Conservation (phyloP, 2,329 filamentous ascomycete genomes). For the Remersonia thermophila region DNA sequence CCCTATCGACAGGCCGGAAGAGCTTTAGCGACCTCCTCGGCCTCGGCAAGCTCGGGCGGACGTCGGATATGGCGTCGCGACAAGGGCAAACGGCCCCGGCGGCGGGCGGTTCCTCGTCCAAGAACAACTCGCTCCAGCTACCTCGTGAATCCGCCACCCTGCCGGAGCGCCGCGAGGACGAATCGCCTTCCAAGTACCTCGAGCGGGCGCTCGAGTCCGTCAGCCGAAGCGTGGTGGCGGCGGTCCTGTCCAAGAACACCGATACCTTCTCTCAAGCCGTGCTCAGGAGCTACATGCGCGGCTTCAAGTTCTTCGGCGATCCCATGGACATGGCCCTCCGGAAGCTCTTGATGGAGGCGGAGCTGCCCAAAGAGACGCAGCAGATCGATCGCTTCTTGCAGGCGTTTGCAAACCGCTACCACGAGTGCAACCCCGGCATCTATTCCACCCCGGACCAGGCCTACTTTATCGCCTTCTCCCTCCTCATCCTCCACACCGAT, state of each 20-base stretch:
- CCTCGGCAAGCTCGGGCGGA: slow-evolving; percentile 66
- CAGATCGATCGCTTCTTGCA: slow-evolving; percentile 93
- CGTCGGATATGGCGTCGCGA: slow-evolving; percentile 57
- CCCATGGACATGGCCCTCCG: slow-evolving; percentile 96
- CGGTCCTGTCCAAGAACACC: slow-evolving; percentile 70
- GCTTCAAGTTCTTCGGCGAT: slow-evolving; percentile 89
- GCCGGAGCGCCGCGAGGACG: slow-evolving; percentile 72
- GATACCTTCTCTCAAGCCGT: slow-evolving; percentile 76
- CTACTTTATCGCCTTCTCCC: slow-evolving; percentile 96
- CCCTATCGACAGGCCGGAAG: slow-evolving; percentile 79
- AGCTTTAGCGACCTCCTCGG: slow-evolving; percentile 86
- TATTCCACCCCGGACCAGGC: slow-evolving; percentile 84
- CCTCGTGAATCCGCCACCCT: slow-evolving; percentile 58
- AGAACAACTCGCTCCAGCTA: slow-evolving; percentile 72
- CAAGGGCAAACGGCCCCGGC: slow-evolving; percentile 57
- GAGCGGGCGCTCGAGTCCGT: slow-evolving; percentile 70
- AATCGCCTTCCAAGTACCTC: slow-evolving; percentile 83
- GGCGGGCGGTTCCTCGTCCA: slow-evolving; percentile 62
- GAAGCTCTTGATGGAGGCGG: slow-evolving; percentile 91
- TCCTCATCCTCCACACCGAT: slow-evolving; percentile 92
- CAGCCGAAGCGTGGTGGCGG: slow-evolving; percentile 71
- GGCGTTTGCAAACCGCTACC: slow-evolving; percentile 89
- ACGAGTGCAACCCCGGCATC: slow-evolving; percentile 96
- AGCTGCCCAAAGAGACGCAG: slow-evolving; percentile 92
- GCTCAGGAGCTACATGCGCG: slow-evolving; percentile 86